These are phyloP conservation scores for Areca catechu DNA, from an alignment of 176 grass and related monocot genomes.

Conservation along the genomic window DNA sequence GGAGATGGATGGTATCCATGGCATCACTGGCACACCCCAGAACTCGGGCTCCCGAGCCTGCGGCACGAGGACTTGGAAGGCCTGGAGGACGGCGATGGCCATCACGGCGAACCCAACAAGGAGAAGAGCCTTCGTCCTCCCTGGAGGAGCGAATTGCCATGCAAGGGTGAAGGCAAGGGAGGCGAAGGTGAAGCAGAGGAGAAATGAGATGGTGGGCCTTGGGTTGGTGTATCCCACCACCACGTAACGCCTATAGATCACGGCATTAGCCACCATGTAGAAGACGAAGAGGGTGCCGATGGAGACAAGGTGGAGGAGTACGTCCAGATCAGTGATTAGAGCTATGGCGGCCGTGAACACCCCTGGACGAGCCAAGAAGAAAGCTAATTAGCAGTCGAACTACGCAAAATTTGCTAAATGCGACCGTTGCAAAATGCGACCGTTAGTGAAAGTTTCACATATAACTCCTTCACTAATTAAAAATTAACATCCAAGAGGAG, in stretches of 20 bases:
- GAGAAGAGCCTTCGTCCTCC: slow-evolving; percentile 17
- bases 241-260: slow-evolving; percentile 79
- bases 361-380: slow-evolving; percentile 21
- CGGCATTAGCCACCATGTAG: slow-evolving; percentile 96
- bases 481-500: too few relatives aligned
- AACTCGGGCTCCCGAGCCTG: slow-evolving; percentile 46
- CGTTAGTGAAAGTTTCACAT: too few relatives aligned
- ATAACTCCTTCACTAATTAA: too few relatives aligned
- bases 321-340: slow-evolving; percentile 76
- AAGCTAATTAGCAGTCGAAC: too few relatives aligned
- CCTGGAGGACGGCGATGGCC: slow-evolving; percentile 29
- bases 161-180: slow-evolving; percentile 62
- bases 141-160: slow-evolving; percentile 39
- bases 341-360: slow-evolving; percentile 68
- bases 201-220: slow-evolving; percentile 51
- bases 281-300: slow-evolving; percentile 99
- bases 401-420: too few relatives aligned
- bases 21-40: slow-evolving; percentile 95
- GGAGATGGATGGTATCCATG: slow-evolving; percentile 76
- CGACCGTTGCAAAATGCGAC: too few relatives aligned
- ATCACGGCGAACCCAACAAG: slow-evolving; percentile 29
- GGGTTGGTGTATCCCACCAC: slow-evolving; percentile 10
- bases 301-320: slow-evolving; percentile 76
- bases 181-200: slow-evolving; percentile 38
- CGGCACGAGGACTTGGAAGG: slow-evolving; percentile 61